phyloP scores from a whole-genome alignment of 306 rosid genomes.

The Trichosanthes truncata region DNA sequence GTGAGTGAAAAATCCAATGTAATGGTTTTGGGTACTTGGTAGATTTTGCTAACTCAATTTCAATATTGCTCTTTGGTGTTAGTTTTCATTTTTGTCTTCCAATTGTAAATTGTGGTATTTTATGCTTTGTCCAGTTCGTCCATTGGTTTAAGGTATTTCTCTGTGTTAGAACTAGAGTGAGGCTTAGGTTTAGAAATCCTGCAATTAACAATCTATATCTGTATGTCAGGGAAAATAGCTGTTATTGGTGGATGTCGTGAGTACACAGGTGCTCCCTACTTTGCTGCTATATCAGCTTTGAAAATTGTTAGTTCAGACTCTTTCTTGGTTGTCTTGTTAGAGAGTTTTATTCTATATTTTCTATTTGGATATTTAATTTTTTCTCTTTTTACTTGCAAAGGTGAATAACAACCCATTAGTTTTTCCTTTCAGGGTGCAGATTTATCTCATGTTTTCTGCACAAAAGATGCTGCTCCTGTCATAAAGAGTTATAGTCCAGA shows the following conservation, averaged over 20 bases:
- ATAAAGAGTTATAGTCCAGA: slow-evolving; percentile 91
- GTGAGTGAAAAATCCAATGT: neutral
- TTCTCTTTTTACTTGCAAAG: neutral
- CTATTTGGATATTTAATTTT: neutral
- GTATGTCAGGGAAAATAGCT: slow-evolving; percentile 73
- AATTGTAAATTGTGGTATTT: neutral
- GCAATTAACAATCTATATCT: slow-evolving; percentile 11
- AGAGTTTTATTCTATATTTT: neutral
- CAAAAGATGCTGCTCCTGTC: slow-evolving; percentile 82
- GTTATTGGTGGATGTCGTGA: slow-evolving; percentile 96
- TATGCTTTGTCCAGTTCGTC: neutral
- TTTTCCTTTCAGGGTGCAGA: slow-evolving; percentile 67
- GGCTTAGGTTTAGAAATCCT: neutral
- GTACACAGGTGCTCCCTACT: slow-evolving; percentile 96
- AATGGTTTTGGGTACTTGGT: neutral
- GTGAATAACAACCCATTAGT: neutral
- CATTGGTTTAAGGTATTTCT: neutral
- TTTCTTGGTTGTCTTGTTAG: neutral
- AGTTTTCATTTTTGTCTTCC: neutral
- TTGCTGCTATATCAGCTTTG: slow-evolving; percentile 88
- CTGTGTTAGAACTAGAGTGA: neutral
- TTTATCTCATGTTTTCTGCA: slow-evolving; percentile 88
- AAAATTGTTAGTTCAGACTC: slow-evolving; percentile 49
- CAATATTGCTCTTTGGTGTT: neutral
- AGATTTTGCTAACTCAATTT: neutral